Conservation (phyloP, 768 basidiomycete genomes). For the Mycena alexandri region DNA sequence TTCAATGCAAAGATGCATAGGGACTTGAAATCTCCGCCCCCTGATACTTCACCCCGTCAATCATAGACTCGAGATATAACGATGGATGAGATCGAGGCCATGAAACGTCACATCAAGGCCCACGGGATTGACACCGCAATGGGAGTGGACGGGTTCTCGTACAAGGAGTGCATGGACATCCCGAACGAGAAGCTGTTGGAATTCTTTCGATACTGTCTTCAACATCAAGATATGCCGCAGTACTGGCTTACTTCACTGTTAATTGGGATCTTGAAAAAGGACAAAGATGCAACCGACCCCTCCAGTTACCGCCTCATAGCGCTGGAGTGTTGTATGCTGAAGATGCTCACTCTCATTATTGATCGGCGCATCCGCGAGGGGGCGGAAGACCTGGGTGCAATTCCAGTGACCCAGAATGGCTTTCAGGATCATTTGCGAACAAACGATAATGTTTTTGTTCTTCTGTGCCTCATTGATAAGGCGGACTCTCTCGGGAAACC, state of each 20-base stretch:
- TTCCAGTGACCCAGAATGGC: neutral
- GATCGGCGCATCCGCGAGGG: constrained; percentile 17
- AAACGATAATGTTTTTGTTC: constrained; percentile 11
- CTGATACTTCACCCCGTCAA: no score
- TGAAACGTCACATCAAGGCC: no score
- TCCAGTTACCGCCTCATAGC: constrained; percentile 39
- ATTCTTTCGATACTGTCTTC: constrained; percentile 18
- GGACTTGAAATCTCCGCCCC: no score
- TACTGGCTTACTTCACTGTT: constrained; percentile 18
- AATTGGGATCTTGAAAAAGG: constrained; percentile 32
- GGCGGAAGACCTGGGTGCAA: neutral
- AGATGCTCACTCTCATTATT: no score
- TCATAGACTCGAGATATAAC: no score
- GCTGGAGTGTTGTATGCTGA: constrained; percentile 42
- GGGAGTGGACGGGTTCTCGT: no score
- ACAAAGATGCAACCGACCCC: constrained; percentile 24
- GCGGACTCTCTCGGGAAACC: neutral
- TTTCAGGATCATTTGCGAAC: neutral
- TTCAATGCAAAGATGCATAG: no score
- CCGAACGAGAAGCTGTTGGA: no score
- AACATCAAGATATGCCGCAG: constrained; percentile 3
- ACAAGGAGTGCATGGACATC: no score
- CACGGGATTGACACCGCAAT: no score
- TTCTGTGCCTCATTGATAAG: constrained; percentile 8
- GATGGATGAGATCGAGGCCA: no score